phyloP scores from a whole-genome alignment of 2,329 filamentous ascomycete species.

The Colletotrichum spinosum region DNA sequence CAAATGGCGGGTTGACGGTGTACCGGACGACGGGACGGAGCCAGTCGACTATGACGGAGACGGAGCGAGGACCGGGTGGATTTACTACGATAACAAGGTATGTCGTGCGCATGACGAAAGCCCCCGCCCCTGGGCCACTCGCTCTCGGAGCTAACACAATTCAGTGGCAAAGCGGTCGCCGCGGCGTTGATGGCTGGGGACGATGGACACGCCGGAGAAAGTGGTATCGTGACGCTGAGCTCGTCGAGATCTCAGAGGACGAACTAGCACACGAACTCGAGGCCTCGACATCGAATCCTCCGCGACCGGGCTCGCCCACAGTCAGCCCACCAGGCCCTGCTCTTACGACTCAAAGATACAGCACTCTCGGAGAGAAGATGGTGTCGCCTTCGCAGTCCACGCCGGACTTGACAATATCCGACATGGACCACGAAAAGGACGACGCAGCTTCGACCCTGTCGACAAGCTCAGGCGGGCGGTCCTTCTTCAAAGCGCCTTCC shows the following conservation, averaged over 20 bases:
- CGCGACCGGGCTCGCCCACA: constrained; percentile 20
- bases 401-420: constrained; percentile 34
- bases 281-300: constrained; percentile 18
- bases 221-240: constrained; percentile 96
- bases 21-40: constrained; percentile 62
- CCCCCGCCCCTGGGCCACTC: neutral
- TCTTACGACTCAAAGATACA: constrained; percentile 46
- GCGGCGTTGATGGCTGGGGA: constrained; percentile 90
- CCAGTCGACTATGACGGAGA: constrained; percentile 65
- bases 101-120: constrained; percentile 34
- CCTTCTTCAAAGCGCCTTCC: constrained; percentile 55
- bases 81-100: constrained; percentile 98
- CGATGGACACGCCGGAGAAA: constrained; percentile 93
- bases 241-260: constrained; percentile 76
- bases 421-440: constrained; percentile 43
- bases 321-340: constrained; percentile 29
- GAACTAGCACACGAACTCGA: constrained; percentile 40
- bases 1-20: constrained; percentile 88
- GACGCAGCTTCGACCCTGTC: constrained; percentile 60
- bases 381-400: constrained; percentile 44
- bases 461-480: constrained; percentile 56
- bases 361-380: constrained; percentile 52
- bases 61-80: constrained; percentile 83
- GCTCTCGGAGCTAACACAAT: neutral
- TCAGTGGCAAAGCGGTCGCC: constrained; percentile 89